Evolutionary conservation across 495 filamentous ascomycete genomes (phyloP).

Genomic region (Corynascus novoguineensis): DNA sequence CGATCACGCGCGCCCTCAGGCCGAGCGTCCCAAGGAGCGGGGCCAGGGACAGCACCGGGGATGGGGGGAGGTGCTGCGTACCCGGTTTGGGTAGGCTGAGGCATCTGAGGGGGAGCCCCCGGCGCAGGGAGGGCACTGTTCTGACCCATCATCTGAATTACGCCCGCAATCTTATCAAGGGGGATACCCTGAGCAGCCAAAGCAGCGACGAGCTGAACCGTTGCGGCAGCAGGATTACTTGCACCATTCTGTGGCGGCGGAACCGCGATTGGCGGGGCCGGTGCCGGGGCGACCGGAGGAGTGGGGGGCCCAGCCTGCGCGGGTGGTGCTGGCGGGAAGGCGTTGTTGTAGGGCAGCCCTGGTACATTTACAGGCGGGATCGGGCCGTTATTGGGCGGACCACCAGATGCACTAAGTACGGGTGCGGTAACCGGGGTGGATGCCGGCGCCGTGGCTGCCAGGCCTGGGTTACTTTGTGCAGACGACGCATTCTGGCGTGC

Average conservation of each 20-base stretch:
- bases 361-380: conserved; percentile 56
- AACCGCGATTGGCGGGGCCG: conserved; percentile 29
- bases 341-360: conserved; percentile 42
- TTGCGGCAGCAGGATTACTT: conserved; percentile 38
- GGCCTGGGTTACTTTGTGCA: conserved; percentile 49
- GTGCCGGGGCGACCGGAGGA: conserved; percentile 39
- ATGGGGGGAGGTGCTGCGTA: conserved; percentile 27
- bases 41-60: conserved; percentile 26
- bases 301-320: conserved; percentile 13
- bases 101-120: conserved; percentile 17
- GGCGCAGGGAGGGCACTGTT: conserved; percentile 19
- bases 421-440: conserved; percentile 19
- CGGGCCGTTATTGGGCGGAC: conserved; percentile 19
- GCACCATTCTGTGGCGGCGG: conserved; percentile 33
- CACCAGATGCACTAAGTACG: conserved; percentile 16
- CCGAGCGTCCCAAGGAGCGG: conserved; percentile 35
- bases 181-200: conserved; percentile 42
- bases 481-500: conserved; percentile 69
- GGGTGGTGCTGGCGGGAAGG: conserved; percentile 15
- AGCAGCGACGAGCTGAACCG: conserved; percentile 47
- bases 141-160: conserved; percentile 42
- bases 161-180: conserved; percentile 42
- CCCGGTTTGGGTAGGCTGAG: conserved; percentile 24
- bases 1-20: conserved; percentile 57
- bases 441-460: conserved; percentile 32